A percentile compares a stretch with the other conserved stretches of the same genome.
Conservation (phyloP, 2,329 filamentous ascomycete genomes). For the Xylaria multiplex region DNA sequence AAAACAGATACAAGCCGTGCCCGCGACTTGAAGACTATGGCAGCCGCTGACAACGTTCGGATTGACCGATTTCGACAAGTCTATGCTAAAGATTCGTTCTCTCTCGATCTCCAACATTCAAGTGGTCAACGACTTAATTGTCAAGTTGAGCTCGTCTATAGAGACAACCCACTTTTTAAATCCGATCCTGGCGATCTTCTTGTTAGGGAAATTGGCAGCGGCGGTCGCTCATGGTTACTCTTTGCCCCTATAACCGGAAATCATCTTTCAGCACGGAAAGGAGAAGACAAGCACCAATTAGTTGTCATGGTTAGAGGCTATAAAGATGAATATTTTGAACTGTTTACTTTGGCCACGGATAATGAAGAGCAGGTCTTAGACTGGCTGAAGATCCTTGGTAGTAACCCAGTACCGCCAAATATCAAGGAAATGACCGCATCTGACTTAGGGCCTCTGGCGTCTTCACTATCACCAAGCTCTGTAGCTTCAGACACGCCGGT, state of each 20-base stretch:
- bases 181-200: slow-evolving; percentile 83
- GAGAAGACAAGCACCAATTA: slow-evolving; percentile 75
- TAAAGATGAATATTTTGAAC: slow-evolving; percentile 81
- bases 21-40: slow-evolving; percentile 81
- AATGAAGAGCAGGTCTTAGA: slow-evolving; percentile 81
- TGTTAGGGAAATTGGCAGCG: slow-evolving; percentile 86
- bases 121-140: slow-evolving; percentile 91
- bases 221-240: slow-evolving; percentile 79
- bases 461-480: slow-evolving; percentile 40
- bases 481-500: slow-evolving; percentile 52
- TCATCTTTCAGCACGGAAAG: slow-evolving; percentile 81
- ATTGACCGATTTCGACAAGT: slow-evolving; percentile 86
- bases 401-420: slow-evolving; percentile 60
- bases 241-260: slow-evolving; percentile 85
- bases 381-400: slow-evolving; percentile 84
- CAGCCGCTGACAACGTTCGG: slow-evolving; percentile 72
- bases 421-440: slow-evolving; percentile 50
- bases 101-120: slow-evolving; percentile 84
- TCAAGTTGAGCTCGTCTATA: slow-evolving; percentile 84
- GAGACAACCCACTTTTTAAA: slow-evolving; percentile 78
- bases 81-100: slow-evolving; percentile 88
- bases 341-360: slow-evolving; percentile 80
- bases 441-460: slow-evolving; percentile 37
- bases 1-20: slow-evolving; percentile 83
- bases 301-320: slow-evolving; percentile 87